Evolutionary conservation across 1,139 yeast genomes (phyloP), one percentile per base, ranked within the genome.

Genomic region (Hemisphaericaspora xylanilytica): DNA sequence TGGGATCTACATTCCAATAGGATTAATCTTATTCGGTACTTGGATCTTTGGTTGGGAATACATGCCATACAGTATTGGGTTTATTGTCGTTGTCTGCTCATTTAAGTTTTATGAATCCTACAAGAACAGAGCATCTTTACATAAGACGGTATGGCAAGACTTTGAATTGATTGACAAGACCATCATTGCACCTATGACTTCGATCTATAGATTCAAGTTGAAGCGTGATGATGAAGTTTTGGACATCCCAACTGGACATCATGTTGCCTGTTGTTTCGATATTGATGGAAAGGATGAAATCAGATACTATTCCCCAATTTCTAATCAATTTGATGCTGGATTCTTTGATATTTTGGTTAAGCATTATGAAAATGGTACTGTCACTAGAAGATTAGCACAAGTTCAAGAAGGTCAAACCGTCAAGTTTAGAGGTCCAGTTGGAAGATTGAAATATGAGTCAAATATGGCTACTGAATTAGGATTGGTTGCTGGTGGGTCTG

Each of bases 401-500:
- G 67, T 85, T 50, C 68, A 65, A 42, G 79, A 78, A 37, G 90
- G 89, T 34, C 80, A 80, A 55, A 70, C 75, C 14, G 85, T 82
- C 27, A 76, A 77, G 47, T 84, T 85, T 52, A 75, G 81, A 58
- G 94, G 94, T 3, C 89, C 92, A 20, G 84, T 84, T 38, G 94
- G 94, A 10, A 73, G 81, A 55, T 77, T 85, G 59, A 63, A 73
- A 41, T 84, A 85, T 57, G 56, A 59, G 26, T 59, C 80, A 17
- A 82, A 82, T 54, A 73, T 78, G 69, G 80, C 80, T 32, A 73
- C 73, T 43, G 75, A 78, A 43, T 70, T 85, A 45, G 81, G 80
- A 11, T 71, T 85, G 65, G 70, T 85, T 49, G 90, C 90, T n/a
- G 92, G 90, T 50, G 92, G 92, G 12, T 78, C 89, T 0, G 92